These are phyloP conservation scores for Platismatia glauca DNA, from an alignment of 495 filamentous ascomycete species.

Conservation along the genomic window DNA sequence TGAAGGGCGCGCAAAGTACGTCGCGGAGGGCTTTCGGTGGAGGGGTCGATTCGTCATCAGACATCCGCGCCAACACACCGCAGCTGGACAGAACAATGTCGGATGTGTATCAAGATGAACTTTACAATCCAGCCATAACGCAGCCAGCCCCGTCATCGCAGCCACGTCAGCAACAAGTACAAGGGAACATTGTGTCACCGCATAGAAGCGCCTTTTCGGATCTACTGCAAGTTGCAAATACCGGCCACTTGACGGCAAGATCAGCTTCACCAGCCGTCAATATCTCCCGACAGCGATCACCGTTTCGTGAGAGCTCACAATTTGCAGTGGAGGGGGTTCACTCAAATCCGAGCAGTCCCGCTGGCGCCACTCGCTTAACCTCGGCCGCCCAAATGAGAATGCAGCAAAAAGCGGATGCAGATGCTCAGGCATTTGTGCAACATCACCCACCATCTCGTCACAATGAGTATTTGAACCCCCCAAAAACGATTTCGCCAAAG, in stretches of 20 bases:
- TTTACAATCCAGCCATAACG: constrained; percentile 60
- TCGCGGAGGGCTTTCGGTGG: constrained; percentile 47
- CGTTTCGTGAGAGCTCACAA: constrained; percentile 71
- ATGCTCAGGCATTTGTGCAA: constrained; percentile 34
- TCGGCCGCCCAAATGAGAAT: constrained; percentile 52
- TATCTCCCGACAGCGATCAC: constrained; percentile 63
- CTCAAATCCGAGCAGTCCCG: constrained; percentile 27
- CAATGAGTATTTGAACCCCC: constrained; percentile 36
- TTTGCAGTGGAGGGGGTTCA: constrained; percentile 34
- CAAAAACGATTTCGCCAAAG: constrained; percentile 93
- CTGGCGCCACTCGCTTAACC: constrained; percentile 33
- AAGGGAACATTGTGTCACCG: constrained; percentile 41
- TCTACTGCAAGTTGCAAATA: constrained; percentile 69
- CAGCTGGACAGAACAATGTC: constrained; percentile 82
- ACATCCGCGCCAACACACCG: constrained; percentile 45
- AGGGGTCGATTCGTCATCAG: constrained; percentile 25
- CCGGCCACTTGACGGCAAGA: constrained; percentile 55
- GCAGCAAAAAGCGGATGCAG: constrained; percentile 50
- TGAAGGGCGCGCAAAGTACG: constrained; percentile 41
- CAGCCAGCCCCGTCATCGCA: constrained; percentile 45
- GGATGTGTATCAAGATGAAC: constrained; percentile 74
- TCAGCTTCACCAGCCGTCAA: constrained; percentile 45
- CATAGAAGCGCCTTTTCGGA: constrained; percentile 61
- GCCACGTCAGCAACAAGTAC: constrained; percentile 29
- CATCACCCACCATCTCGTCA: constrained; percentile 25